These are phyloP conservation scores for Cladorrhinum sp. DNA, from an alignment of 2,329 filamentous ascomycete genomes.

Conservation along the genomic window DNA sequence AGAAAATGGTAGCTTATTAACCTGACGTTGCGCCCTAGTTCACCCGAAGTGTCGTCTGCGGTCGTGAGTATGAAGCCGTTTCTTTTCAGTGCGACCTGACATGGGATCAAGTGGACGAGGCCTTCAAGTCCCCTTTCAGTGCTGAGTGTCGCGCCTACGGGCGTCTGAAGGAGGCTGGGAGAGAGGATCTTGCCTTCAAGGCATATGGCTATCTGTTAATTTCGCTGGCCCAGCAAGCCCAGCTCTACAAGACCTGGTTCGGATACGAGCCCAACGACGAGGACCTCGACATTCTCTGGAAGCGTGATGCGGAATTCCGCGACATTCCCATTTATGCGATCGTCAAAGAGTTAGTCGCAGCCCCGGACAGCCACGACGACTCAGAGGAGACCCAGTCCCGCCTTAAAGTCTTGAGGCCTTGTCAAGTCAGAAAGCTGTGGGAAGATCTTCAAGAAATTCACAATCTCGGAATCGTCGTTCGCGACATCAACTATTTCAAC, in stretches of 20 bases:
- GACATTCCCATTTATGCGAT: conserved; percentile 6
- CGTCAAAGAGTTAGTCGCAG: conserved; percentile 9
- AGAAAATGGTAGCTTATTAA: no score
- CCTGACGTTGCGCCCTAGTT: background rate
- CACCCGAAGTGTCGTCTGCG: background rate
- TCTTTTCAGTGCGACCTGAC: background rate
- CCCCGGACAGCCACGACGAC: no score
- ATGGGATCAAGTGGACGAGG: background rate
- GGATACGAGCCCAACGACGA: background rate
- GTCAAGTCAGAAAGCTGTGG: conserved; percentile 4
- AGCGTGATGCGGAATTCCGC: background rate
- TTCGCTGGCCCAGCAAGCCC: background rate
- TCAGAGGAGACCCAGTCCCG: background rate
- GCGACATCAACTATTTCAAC: conserved; percentile 8
- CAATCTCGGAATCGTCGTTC: conserved; percentile 13
- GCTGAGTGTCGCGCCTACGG: conserved; percentile 20
- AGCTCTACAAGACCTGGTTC: background rate
- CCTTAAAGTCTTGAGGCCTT: background rate
- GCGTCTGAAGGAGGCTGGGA: conserved; percentile 11
- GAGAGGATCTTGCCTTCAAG: conserved; percentile 9
- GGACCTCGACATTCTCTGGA: background rate
- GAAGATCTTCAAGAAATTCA: conserved; percentile 12
- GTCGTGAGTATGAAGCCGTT: background rate
- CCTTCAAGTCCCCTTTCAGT: conserved; percentile 14
- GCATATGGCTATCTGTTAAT: conserved; percentile 17